These are phyloP conservation scores for Plenodomus lindquistii DNA, from an alignment of 2,329 filamentous ascomycete species.

Conservation along the genomic window DNA sequence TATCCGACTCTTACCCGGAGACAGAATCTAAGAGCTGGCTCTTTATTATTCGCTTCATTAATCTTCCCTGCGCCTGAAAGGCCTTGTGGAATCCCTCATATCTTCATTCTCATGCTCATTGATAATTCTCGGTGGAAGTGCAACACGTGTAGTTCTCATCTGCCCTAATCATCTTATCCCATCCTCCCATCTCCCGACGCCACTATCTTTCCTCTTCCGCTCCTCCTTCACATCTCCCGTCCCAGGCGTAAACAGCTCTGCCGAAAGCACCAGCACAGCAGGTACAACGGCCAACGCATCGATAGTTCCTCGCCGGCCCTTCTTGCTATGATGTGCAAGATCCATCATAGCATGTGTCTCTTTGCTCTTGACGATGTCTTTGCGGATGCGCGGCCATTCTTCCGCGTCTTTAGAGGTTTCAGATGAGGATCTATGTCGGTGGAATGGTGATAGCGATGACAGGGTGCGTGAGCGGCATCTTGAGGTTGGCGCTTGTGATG, in stretches of 20 bases:
- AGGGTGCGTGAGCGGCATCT: constrained; percentile 27
- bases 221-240: constrained; percentile 9
- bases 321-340: constrained; percentile 20
- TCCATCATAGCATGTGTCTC: constrained; percentile 33
- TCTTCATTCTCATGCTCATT: no score
- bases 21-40: no score
- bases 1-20: no score
- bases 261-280: constrained; percentile 38
- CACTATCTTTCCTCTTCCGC: constrained; percentile 16
- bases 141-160: no score
- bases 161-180: constrained; percentile 19
- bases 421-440: constrained; percentile 20
- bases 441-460: constrained; percentile 29
- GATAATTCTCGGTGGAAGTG: no score
- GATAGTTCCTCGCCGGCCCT: constrained; percentile 27
- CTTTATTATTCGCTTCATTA: no score
- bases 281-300: constrained; percentile 43
- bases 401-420: constrained; percentile 3
- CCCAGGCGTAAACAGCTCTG: constrained; percentile 42
- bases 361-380: constrained; percentile 21
- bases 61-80: no score
- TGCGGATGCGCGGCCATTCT: constrained; percentile 27
- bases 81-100: no score
- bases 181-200: constrained; percentile 30
- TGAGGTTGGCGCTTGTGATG: not conserved